Base-by-base conservation (phyloP, 2,329 filamentous ascomycete species). In the Juglanconis juglandina region DNA sequence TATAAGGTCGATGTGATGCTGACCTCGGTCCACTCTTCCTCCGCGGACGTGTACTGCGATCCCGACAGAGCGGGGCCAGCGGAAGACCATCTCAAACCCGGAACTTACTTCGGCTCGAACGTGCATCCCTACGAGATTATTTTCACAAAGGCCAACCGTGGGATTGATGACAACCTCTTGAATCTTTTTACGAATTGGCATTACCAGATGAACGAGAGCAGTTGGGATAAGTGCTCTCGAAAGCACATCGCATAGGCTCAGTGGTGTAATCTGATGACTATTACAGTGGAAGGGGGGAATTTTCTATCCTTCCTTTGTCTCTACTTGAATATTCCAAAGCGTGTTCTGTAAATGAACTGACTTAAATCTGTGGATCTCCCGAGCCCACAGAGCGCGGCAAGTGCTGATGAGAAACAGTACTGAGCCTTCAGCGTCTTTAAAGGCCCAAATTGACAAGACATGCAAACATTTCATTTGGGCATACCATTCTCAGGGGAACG, bases 1-100 rank as follows among this genome's bases (percentile, higher is more conserved):
- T 73, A 72, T 59, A 62, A 69, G 13, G 70, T 72, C 37, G 71
- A 72, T 34, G 67, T 68, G 14, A 61, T 76, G 53, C 71, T 75
- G 68, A 61, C 68, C 17, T 53, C 56, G 11, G 67, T 71, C 1
- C 70, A 56, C 39, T 48, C 58, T 2, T 48, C 46, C 10, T 24
- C 47, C 14, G 32, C 51, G 13, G n/a, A 41, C 4, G 56, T 42
- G n/a, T 63, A 63, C 39, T 63, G 62, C 56, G 39, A 55, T 17
- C 35, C 42, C 8, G 17, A 53, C 6, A 46, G 42, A 34, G 34
- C 42, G n/a, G 47, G 39, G 13, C 39, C 17, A 10, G 42, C 17
- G 44, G 46, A 37, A 7, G 59, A 61, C 17, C 50, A 50, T 17
- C 39, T 58, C 14, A 53, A 14, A 10, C 5, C 56, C 17, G 55